phyloP scores from a whole-genome alignment of 225 moss, liverwort and hornwort genomes.

The Bryum argenteum region DNA sequence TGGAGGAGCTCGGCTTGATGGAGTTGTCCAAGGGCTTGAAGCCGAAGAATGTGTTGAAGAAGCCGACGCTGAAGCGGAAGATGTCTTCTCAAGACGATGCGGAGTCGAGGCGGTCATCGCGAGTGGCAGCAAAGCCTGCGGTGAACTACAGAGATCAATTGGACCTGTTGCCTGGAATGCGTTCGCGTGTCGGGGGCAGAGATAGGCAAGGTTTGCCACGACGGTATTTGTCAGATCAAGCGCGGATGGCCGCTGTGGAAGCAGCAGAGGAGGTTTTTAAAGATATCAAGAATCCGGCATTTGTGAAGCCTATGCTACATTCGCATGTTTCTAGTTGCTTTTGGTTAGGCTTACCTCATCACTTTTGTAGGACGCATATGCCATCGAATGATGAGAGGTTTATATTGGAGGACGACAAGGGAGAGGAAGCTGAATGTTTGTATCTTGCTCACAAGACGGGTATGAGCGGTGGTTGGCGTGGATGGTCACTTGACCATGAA shows the following conservation, averaged over 20 bases:
- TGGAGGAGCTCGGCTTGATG: conserved; percentile 24
- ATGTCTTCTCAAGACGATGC: background rate
- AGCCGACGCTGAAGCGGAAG: background rate
- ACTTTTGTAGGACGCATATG: conserved; percentile 26
- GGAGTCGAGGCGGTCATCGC: conserved; percentile 18
- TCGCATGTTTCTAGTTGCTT: conserved; percentile 26
- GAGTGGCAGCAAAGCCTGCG: conserved; percentile 22
- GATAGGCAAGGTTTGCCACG: conserved; percentile 5
- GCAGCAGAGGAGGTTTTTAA: conserved; percentile 17
- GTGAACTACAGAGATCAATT: conserved; percentile 21
- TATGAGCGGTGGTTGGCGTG: conserved; percentile 27
- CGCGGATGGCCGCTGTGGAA: conserved; percentile 21
- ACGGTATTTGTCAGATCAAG: conserved; percentile 19
- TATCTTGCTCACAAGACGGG: conserved; percentile 22
- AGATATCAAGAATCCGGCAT: conserved; percentile 20
- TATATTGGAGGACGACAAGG: background rate
- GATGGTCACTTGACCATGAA: conserved; percentile 22
- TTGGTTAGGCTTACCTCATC: conserved; percentile 13
- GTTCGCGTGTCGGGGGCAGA: conserved; percentile 1
- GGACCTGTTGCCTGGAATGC: conserved; percentile 23
- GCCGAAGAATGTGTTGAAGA: conserved; percentile 2
- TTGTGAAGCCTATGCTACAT: conserved; percentile 24
- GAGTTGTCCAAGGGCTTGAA: conserved; percentile 14
- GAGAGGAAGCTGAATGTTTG: background rate
- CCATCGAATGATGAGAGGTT: background rate